phyloP scores from a whole-genome alignment of 2,329 filamentous ascomycete species.

The Sphaerulina vaccinii region DNA sequence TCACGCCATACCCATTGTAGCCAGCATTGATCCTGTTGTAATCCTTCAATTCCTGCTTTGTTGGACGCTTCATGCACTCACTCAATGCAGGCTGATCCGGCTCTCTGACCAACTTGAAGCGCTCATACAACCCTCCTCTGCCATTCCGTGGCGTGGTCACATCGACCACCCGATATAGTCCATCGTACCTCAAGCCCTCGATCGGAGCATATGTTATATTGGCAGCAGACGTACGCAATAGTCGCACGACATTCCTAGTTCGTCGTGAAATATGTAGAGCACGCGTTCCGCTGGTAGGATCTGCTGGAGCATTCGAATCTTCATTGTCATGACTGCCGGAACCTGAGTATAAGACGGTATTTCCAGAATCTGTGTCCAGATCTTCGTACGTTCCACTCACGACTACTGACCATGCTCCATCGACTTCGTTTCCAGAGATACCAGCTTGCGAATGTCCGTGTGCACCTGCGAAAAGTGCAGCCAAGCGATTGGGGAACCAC shows the following conservation, averaged over 20 bases:
- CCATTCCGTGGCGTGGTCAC: constrained; percentile 19
- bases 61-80: constrained; percentile 19
- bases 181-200: constrained; percentile 30
- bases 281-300: constrained; percentile 21
- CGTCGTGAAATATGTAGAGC: constrained; percentile 22
- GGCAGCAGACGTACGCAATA: constrained; percentile 25
- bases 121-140: constrained; percentile 32
- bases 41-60: constrained; percentile 20
- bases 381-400: constrained; percentile 29
- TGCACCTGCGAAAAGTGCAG: constrained; percentile 29
- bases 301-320: constrained; percentile 22
- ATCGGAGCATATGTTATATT: constrained; percentile 18
- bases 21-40: constrained; percentile 23
- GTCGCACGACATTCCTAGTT: constrained; percentile 21
- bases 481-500: constrained; percentile 29
- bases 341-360: constrained; percentile 30
- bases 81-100: constrained; percentile 19
- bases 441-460: constrained; percentile 29
- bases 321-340: constrained; percentile 27
- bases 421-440: constrained; percentile 22
- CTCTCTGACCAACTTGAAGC: constrained; percentile 26
- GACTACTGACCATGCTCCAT: constrained; percentile 30
- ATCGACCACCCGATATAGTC: constrained; percentile 26
- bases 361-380: constrained; percentile 28
- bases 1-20: constrained; percentile 10